phyloP scores from a whole-genome alignment of 2,329 filamentous ascomycete species.

The Exophiala viscosa region DNA sequence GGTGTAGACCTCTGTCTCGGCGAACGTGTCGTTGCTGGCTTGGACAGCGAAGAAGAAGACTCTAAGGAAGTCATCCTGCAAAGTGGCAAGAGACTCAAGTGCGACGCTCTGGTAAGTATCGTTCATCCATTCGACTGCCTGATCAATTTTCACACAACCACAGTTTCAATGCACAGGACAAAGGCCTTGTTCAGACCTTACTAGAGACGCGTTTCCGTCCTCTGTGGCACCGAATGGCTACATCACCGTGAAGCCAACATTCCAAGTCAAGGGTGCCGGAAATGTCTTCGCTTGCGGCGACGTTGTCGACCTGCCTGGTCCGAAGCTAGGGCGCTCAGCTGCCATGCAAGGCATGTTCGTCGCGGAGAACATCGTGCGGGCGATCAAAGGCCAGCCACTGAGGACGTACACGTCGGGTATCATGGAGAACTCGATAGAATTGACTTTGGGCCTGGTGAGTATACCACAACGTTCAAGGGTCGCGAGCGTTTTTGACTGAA shows the following conservation, averaged over 20 bases:
- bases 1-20: conserved; percentile 23
- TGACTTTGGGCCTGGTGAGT: conserved; percentile 49
- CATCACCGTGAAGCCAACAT: conserved; percentile 53
- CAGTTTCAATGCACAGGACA: conserved; percentile 61
- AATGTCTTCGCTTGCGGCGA: conserved; percentile 64
- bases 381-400: conserved; percentile 42
- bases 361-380: conserved; percentile 53
- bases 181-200: conserved; percentile 51
- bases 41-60: conserved; percentile 12
- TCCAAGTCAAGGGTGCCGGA: conserved; percentile 55
- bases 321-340: conserved; percentile 55
- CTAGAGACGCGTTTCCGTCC: conserved; percentile 43
- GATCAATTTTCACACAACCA: background rate
- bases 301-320: conserved; percentile 51
- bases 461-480: background rate
- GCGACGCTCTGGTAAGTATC: conserved; percentile 19
- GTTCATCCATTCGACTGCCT: background rate
- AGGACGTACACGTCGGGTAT: conserved; percentile 44
- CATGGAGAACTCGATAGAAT: conserved; percentile 51
- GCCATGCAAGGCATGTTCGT: conserved; percentile 53
- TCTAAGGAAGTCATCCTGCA: conserved; percentile 15
- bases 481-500: background rate
- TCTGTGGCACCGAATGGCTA: conserved; percentile 48
- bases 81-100: conserved; percentile 12
- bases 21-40: conserved; percentile 14